phyloP scores from a whole-genome alignment of 2,329 filamentous ascomycete species.

The Monosporascus ibericus region DNA sequence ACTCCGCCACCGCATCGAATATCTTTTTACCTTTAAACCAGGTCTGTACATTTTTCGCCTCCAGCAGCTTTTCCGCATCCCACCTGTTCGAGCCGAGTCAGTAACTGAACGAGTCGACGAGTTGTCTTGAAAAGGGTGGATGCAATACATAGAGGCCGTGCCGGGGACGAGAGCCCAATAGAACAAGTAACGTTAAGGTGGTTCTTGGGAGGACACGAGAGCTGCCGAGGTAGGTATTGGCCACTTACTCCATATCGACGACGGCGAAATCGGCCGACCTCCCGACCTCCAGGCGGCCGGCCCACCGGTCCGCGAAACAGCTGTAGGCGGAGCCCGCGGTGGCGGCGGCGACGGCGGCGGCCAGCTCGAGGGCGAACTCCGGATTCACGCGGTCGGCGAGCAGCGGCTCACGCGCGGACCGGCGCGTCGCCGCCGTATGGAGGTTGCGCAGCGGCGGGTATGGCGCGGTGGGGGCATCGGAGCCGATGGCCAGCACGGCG shows the following conservation, averaged over 20 bases:
- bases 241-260: conserved; percentile 29
- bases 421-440: conserved; percentile 39
- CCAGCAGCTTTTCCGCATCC: conserved; percentile 31
- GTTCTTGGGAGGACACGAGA: background rate
- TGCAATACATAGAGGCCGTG: too few relatives aligned
- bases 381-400: conserved; percentile 31
- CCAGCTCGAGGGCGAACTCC: conserved; percentile 34
- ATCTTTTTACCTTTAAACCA: conserved; percentile 35
- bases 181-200: background rate
- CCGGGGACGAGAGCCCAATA: background rate
- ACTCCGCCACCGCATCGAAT: conserved; percentile 15
- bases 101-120: background rate
- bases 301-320: conserved; percentile 35
- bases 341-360: conserved; percentile 33
- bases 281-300: conserved; percentile 37
- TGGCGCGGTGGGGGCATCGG: conserved; percentile 41
- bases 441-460: conserved; percentile 35
- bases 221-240: too few relatives aligned
- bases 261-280: conserved; percentile 42
- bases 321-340: conserved; percentile 38
- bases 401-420: conserved; percentile 34
- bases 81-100: conserved; percentile 15
- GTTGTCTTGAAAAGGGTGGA: too few relatives aligned
- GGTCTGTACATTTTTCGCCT: conserved; percentile 32
- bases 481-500: conserved; percentile 37